A percentile compares a stretch with the other conserved stretches of the same genome.
Evolutionary conservation across 2,329 filamentous ascomycete genomes (phyloP).

Genomic region (Delphinella strobiligena): DNA sequence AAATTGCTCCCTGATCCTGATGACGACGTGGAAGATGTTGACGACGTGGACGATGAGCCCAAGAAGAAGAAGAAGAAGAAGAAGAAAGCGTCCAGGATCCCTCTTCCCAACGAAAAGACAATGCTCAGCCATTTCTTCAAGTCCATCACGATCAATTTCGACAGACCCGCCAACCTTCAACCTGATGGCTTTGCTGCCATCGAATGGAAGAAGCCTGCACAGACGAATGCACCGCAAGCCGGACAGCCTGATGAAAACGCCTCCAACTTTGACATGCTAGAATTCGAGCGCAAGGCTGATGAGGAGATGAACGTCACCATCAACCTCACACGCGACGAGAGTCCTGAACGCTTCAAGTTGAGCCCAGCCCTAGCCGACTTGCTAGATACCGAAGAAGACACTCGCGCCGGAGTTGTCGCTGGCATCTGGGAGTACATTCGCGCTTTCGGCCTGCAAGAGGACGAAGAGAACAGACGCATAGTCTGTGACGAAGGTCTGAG

Average conservation of each 20-base stretch:
- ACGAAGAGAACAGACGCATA: slow-evolving; percentile 88
- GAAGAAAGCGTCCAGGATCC: slow-evolving; percentile 22
- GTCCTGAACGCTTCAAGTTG: slow-evolving; percentile 71
- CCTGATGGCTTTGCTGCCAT: slow-evolving; percentile 50
- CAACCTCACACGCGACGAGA: slow-evolving; percentile 73
- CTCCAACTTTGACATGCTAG: slow-evolving; percentile 77
- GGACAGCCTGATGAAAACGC: slow-evolving; percentile 38
- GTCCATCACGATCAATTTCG: slow-evolving; percentile 54
- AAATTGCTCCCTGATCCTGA: slow-evolving; percentile 54
- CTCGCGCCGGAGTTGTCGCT: slow-evolving; percentile 76
- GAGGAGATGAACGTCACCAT: slow-evolving; percentile 87
- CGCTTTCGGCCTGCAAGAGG: slow-evolving; percentile 74
- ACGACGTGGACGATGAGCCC: slow-evolving; percentile 40
- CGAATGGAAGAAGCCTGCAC: slow-evolving; percentile 73
- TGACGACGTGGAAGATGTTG: slow-evolving; percentile 36
- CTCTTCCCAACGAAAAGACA: slow-evolving; percentile 16
- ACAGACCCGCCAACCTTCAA: slow-evolving; percentile 51
- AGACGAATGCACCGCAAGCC: slow-evolving; percentile 26
- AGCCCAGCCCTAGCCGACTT: slow-evolving; percentile 71
- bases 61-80: slow-evolving; percentile 46
- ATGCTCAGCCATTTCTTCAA: slow-evolving; percentile 71
- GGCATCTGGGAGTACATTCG: slow-evolving; percentile 94
- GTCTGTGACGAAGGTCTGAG: slow-evolving; percentile 75
- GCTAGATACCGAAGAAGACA: slow-evolving; percentile 75
- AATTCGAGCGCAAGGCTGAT: slow-evolving; percentile 84